Base-by-base conservation (phyloP, 2,329 filamentous ascomycete species). In the Phyllosticta paracitricarpa region DNA sequence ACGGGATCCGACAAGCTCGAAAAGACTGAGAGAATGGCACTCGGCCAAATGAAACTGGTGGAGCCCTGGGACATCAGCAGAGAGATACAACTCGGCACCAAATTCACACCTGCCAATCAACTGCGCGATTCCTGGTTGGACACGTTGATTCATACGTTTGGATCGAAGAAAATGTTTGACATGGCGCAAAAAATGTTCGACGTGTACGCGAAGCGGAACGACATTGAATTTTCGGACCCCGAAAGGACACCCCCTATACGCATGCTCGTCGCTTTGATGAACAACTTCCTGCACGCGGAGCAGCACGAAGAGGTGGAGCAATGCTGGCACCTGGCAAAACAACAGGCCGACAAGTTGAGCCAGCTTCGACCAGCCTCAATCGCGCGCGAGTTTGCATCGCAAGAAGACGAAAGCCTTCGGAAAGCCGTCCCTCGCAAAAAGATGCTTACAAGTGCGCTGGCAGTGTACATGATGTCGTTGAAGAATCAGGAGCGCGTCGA, bases 191-290 rank as follows among this genome's bases (percentile, higher is more conserved):
- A 82, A 60, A 73, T 90, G 5, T 79, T 86, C 65, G 75, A 81
- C 30, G 69, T 82, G 56, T 88, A 84, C 66, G 72, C 74, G 30
- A 5, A 51, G 12, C 51, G 26, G 1, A 26, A 35, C 2, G 8
- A 58, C 8, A 26, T 26, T 8, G 56, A 30, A 5, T 51, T 24
- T n/a, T 55, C 52, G 55, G 59, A 62, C 9, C 10, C 35, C 5
- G 57, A 64, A 19, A 69, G 75, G 9, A 64, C 72, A 1, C 74
- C 82, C 17, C 82, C 86, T 0, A 73, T 84, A 2, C 71, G 76
- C 17, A 74, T 92, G 60, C 74, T 89, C 24, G 79, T 80, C 57
- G 81, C 86, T 8, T 73, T 93, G 62, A 92, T 96, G 87, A 76
- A 80, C 24, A 80, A 84, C 0, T 82, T 89, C 68, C 75, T 84